These are phyloP conservation scores for Butyriboletus loyo DNA, from an alignment of 768 basidiomycete species.

Conservation along the genomic window DNA sequence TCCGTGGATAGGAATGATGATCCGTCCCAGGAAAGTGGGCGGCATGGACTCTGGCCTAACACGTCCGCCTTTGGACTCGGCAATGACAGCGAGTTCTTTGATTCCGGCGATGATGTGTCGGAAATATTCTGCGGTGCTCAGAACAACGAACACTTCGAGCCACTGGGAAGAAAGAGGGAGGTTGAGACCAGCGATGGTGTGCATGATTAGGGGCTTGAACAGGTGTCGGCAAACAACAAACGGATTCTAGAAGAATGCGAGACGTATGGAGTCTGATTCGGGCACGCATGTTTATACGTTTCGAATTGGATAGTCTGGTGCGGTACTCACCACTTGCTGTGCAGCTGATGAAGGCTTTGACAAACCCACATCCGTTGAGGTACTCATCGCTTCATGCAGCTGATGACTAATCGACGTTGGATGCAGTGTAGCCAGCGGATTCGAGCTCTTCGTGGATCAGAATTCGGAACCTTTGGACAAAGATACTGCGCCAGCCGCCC, in stretches of 20 bases:
- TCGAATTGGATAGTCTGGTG: background rate
- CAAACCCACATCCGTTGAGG: no score
- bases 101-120: background rate
- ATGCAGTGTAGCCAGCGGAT: no score
- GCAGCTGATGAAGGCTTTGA: background rate
- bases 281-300: background rate
- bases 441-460: no score
- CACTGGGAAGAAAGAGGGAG: slow-evolving; percentile 4
- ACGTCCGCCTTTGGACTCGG: slow-evolving; percentile 13
- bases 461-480: no score
- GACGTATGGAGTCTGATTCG: background rate
- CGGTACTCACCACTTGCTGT: slow-evolving; percentile 2
- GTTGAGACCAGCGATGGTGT: slow-evolving; percentile 15
- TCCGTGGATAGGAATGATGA: slow-evolving; percentile 26
- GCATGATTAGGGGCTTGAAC: slow-evolving; percentile 5
- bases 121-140: slow-evolving; percentile 11
- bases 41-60: slow-evolving; percentile 16
- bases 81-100: background rate
- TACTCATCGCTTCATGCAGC: background rate
- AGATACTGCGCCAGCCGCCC: no score
- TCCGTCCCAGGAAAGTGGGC: slow-evolving; percentile 14
- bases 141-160: slow-evolving; percentile 13
- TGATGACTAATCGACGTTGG: no score
- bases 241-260: background rate
- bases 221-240: background rate